Base-by-base conservation (phyloP, 495 filamentous ascomycete species). In the Tuber umbilicatum region DNA sequence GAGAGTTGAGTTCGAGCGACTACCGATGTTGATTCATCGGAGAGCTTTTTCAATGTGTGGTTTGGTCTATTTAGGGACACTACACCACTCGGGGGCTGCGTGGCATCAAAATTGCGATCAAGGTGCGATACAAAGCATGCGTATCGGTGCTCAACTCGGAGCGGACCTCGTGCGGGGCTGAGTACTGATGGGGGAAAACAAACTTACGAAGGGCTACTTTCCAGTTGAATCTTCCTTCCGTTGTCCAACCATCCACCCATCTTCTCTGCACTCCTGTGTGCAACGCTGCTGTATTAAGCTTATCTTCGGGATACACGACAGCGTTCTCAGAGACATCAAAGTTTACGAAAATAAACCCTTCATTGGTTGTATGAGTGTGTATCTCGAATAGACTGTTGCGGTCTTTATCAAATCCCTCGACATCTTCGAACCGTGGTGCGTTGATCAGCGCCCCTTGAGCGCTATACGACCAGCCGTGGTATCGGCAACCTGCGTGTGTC, bases 381-480 rank as follows among this genome's bases (percentile, higher is more conserved):
- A 88, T 80, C 75, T 84, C 83, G 80, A 87, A 88, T 12, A 89
- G 83, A 6, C 85, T 83, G 39, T 89, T 88, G 76, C 85, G 76
- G 76, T 73, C 82, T 81, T 88, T 89, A 71, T 89, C 87, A 74
- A 90, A 89, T 27, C 84, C 88, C 23, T 83, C 80, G 14, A 89
- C 77, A 10, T 85, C 84, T 38, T 89, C 84, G 74, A 87, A 90
- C 4, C 85, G 84, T 0, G 88, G 88, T 2, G 89, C 88, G 80
- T 89, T 89, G 68, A 88, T 85, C 55, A 90, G 81, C 45, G 86
- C 84, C 27, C 89, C 88, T 64, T 81, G 84, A 7, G 85, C 84
- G 72, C 87, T 86, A 75, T 90, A 90, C 50, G 86, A 87, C 89
- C 89, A 91, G 38, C 89, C 88, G 80, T 91, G 89, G 76, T 90